These are phyloP conservation scores for Colletotrichum sp. DNA, from an alignment of 2,329 filamentous ascomycete genomes.

Conservation along the genomic window DNA sequence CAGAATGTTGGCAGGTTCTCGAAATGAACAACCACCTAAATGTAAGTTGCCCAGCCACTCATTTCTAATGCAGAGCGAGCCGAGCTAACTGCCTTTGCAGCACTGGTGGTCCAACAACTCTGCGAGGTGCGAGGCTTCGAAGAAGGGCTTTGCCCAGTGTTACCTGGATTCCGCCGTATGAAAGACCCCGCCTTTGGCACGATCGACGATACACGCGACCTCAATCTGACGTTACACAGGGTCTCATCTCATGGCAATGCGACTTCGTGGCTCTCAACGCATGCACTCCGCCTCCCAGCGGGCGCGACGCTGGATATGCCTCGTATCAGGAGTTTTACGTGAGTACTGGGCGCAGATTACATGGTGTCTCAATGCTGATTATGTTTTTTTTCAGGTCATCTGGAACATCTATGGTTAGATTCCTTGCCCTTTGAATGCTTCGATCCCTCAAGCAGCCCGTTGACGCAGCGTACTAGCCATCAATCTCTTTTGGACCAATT, in stretches of 20 bases:
- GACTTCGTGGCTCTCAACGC: background rate
- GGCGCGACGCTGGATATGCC: background rate
- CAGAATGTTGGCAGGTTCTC: background rate
- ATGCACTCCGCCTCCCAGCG: slow-evolving; percentile 4
- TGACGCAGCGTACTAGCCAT: background rate
- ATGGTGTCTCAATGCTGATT: background rate
- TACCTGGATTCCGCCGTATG: slow-evolving; percentile 2
- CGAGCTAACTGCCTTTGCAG: background rate
- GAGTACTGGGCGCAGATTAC: fast-evolving
- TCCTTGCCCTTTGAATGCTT: background rate
- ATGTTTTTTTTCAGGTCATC: background rate
- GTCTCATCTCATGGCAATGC: slow-evolving; percentile 1
- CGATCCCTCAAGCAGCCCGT: background rate
- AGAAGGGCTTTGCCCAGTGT: background rate
- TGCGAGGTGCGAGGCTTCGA: background rate
- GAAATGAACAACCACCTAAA: background rate
- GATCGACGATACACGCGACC: background rate
- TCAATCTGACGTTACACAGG: background rate
- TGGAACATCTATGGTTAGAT: slow-evolving; percentile 6
- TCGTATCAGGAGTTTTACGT: slow-evolving; percentile 3
- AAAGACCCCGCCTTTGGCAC: background rate
- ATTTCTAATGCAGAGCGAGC: background rate
- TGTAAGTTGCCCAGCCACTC: background rate
- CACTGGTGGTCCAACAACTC: slow-evolving; percentile 4
- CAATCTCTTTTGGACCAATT: slow-evolving; percentile 9